Conservation (phyloP, 176 grass and related monocot species). For the Hordeum marinum region DNA sequence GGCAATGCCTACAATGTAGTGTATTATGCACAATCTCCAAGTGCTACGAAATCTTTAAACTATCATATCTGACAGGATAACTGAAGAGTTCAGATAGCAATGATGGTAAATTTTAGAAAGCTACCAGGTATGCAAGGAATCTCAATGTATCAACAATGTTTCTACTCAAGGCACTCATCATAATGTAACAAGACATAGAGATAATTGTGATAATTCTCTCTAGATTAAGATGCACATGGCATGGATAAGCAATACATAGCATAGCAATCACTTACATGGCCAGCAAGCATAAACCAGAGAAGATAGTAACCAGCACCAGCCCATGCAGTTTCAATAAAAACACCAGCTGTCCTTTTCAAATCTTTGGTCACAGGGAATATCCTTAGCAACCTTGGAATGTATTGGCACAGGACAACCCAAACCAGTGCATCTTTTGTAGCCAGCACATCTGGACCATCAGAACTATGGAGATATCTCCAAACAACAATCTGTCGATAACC, state of each 20-base stretch:
- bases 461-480: slow-evolving; percentile 69
- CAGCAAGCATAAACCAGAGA: slow-evolving; percentile 91
- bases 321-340: slow-evolving; percentile 94
- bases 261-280: slow-evolving; percentile 64
- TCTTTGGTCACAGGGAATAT: slow-evolving; percentile 74
- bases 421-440: slow-evolving; percentile 63
- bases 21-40: not conserved
- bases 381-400: slow-evolving; percentile 72
- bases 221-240: not conserved
- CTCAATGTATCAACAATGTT: not conserved
- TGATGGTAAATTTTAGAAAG: not conserved
- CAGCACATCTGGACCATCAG: slow-evolving; percentile 52
- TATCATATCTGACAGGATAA: not conserved
- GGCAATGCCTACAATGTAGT: not conserved
- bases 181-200: not conserved
- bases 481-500: slow-evolving; percentile 65
- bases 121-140: not conserved
- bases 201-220: not conserved
- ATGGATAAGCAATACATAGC: not conserved
- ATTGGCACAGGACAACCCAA: slow-evolving; percentile 75
- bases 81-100: not conserved
- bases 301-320: slow-evolving; percentile 97
- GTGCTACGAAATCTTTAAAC: not conserved
- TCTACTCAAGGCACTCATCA: not conserved
- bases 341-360: slow-evolving; percentile 86